phyloP scores from a whole-genome alignment of 768 basidiomycete species.

The Scleroderma bovista region DNA sequence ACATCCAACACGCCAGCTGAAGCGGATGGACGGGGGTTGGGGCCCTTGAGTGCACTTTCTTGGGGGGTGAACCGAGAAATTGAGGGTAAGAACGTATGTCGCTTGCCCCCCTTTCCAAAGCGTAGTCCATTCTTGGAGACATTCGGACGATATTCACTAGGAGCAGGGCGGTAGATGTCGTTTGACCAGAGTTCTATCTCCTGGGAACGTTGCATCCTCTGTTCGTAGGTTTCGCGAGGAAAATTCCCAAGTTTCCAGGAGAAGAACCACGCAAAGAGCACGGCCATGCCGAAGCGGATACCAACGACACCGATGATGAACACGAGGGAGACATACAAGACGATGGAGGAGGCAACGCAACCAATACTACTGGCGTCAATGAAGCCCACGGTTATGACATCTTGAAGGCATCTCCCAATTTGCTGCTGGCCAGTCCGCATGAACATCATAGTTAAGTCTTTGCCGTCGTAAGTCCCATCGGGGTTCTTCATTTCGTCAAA shows the following conservation, averaged over 20 bases:
- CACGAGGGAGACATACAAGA: slow-evolving; percentile 90
- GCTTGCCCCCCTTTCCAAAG: slow-evolving; percentile 44
- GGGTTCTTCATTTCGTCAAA: slow-evolving; percentile 72
- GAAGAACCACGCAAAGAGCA: slow-evolving; percentile 97
- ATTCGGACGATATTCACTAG: slow-evolving; percentile 85
- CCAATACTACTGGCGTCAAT: slow-evolving; percentile 94
- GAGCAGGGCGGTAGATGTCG: slow-evolving; percentile 93
- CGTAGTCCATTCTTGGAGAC: slow-evolving; percentile 67
- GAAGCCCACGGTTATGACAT: slow-evolving; percentile 84
- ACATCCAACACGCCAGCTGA: slow-evolving; percentile 63
- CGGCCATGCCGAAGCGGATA: slow-evolving; percentile 94
- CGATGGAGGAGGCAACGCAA: slow-evolving; percentile 91
- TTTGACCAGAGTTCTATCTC: slow-evolving; percentile 97
- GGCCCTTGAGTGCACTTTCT: slow-evolving; percentile 51
- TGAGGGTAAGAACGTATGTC: slow-evolving; percentile 59
- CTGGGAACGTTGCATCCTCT: slow-evolving; percentile 81
- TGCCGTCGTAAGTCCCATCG: slow-evolving; percentile 71
- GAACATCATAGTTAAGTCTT: slow-evolving; percentile 85
- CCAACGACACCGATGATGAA: slow-evolving; percentile 97
- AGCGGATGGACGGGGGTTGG: slow-evolving; percentile 51
- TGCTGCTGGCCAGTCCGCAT: slow-evolving; percentile 62
- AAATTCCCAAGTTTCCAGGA: slow-evolving; percentile 95
- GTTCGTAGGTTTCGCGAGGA: slow-evolving; percentile 86
- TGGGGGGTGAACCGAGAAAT: slow-evolving; percentile 71
- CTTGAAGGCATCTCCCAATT: slow-evolving; percentile 78